Base-by-base conservation (phyloP, 495 filamentous ascomycete genomes). In the Penicillium desertorum region DNA sequence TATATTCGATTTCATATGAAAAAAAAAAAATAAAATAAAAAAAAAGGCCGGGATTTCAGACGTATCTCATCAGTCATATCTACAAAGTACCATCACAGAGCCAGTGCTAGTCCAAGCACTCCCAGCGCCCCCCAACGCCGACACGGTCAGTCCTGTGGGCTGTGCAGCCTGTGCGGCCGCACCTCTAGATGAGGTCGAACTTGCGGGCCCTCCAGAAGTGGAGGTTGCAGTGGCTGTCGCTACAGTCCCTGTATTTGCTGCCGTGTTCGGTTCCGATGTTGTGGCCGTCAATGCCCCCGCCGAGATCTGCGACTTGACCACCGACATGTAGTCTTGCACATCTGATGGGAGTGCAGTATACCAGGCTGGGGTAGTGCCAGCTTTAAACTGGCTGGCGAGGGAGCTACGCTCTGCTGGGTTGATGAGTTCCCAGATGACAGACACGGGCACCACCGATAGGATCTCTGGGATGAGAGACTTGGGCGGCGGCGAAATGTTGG, bases 321-420 rank as follows among this genome's bases (percentile, higher is more conserved):
- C 62, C 3, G 66, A 60, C 52, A 74, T 61, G 61, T 74, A 74
- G 42, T 57, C 66, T 58, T 72, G 68, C 19, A 70, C 66, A 14
- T 68, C 64, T 0, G 66, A 48, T 0, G 71, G 71, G 0, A 74
- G 63, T 37, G 51, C 59, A 36, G 29, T 44, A 22, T 74, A 74
- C 71, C 70, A 74, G 22, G 64, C 50, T 0, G 71, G 71, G 0
- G 71, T 71, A 34, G 43, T 62, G 2, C 70, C 71, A n/a, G 66
- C 69, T 4, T 63, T 61, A 49, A 74, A 62, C 14, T 71, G 53
- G 39, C 66, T 67, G 10, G 66, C 71, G 8, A 74, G 57, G 1
- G 64, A 56, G n/a, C 62, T 67, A 45, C 71, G 71, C 29, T 69
- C 64, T 4, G 50, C 19, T 3, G 65, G 62, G 42, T 71, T 59